phyloP scores from a whole-genome alignment of 2,329 filamentous ascomycete genomes.

The Helotiales sp. region DNA sequence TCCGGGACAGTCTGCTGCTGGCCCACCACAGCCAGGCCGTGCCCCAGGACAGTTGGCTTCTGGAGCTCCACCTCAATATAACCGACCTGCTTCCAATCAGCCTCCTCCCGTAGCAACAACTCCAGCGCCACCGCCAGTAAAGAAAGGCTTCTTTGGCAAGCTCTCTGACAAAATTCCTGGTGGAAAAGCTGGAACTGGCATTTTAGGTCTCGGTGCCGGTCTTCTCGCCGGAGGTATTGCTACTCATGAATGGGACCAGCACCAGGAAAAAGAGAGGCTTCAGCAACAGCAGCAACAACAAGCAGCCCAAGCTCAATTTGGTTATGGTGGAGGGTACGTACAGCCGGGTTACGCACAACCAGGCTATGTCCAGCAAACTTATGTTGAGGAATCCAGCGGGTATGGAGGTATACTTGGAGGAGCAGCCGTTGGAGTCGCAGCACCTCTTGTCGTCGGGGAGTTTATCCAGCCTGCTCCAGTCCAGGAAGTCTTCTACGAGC shows the following conservation, averaged over 20 bases:
- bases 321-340: background rate
- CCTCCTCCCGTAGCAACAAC: background rate
- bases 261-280: slow-evolving; percentile 1
- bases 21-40: background rate
- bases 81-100: no score
- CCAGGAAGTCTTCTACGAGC: background rate
- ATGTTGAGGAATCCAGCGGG: background rate
- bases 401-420: background rate
- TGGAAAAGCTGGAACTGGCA: background rate
- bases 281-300: background rate
- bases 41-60: no score
- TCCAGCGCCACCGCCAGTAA: background rate
- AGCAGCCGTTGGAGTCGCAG: background rate
- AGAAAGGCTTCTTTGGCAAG: slow-evolving; percentile 4
- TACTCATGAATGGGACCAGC: slow-evolving; percentile 1
- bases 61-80: background rate
- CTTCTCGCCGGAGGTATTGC: background rate
- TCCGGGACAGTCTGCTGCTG: background rate
- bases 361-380: no score
- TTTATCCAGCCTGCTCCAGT: no score
- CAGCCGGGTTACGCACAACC: background rate
- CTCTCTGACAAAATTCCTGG: background rate
- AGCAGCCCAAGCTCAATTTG: background rate
- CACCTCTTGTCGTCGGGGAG: background rate
- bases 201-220: background rate